Base-by-base conservation (phyloP, 2,329 filamentous ascomycete genomes). In the Ramichloridium luteum region DNA sequence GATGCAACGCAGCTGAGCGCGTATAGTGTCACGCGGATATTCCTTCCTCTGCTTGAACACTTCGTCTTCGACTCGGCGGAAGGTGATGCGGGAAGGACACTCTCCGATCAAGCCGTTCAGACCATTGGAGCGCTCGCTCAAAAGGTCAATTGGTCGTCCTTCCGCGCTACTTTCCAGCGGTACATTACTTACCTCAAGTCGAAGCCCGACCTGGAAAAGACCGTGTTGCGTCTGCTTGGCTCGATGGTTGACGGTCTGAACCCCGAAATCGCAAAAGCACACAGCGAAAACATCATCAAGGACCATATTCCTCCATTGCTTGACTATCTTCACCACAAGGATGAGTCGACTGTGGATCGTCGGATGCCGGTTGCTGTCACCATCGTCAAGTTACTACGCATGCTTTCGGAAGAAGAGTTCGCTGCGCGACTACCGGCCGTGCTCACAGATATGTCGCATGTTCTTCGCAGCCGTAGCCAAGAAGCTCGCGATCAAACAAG, bases 331-430 rank as follows among this genome's bases (percentile, higher is more conserved):
- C 86, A 94, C 47, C 77, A 93, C 48, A 96, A 94, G 56, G 83
- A 96, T 41, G 90, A 98, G 54, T 77, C 84, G 1, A 86, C 85
- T 30, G 88, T 98, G 56, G 93, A 86, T 59, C 73, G 90, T 31
- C 82, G 90, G 54, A 79, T 94, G 18, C 86, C 88, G 1, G 80
- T 93, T 4, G 86, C 85, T 15, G 73, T 94, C 20, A 84, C 90
- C 16, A 73, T 88, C 26, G 80, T 93, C 38, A 93, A 93, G 56
- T 68, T 96, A 11, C 64, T 98, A 31, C 80, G 80, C 37, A 62
- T 93, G 12, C 67, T 98, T 14, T 80, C 90, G 0, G 62, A 73
- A 28, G 65, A 77, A 5, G 72, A 83, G 29, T 73, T 93, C 51
- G 70, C 77, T 28, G 68, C 77, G 37, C 76, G 78, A 36, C 67